These are phyloP conservation scores for Tilletiopsis washingtonensis DNA, from an alignment of 1,284 basidiomycete genomes.

Conservation along the genomic window DNA sequence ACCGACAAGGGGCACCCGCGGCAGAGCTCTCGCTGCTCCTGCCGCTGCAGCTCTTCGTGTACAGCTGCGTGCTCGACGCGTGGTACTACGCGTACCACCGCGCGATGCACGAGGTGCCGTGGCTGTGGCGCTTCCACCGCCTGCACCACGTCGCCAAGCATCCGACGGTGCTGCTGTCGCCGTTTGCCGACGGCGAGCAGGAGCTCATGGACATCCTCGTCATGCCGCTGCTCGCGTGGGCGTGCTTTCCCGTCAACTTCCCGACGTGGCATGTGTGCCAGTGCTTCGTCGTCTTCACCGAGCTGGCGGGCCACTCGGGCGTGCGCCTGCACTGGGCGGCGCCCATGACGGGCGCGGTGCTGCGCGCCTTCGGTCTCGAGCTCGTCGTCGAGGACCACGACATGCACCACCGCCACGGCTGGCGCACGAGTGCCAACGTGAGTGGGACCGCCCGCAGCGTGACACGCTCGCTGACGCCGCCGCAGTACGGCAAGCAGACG, in stretches of 20 bases:
- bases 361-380: slow-evolving; percentile 26
- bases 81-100: slow-evolving; percentile 43
- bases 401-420: slow-evolving; percentile 43
- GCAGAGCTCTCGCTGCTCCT: slow-evolving; percentile 7
- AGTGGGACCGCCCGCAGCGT: too few relatives aligned
- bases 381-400: slow-evolving; percentile 44
- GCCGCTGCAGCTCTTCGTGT: slow-evolving; percentile 24
- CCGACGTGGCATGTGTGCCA: slow-evolving; percentile 16
- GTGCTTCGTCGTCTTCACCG: slow-evolving; percentile 30
- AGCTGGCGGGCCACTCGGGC: slow-evolving; percentile 36
- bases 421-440: slow-evolving; percentile 27
- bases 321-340: slow-evolving; percentile 29
- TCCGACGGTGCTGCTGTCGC: slow-evolving; percentile 26
- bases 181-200: slow-evolving; percentile 35
- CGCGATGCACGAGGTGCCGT: slow-evolving; percentile 25
- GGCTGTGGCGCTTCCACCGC: slow-evolving; percentile 17
- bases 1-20: too few relatives aligned
- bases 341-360: slow-evolving; percentile 21
- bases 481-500: not conserved
- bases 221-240: slow-evolving; percentile 25
- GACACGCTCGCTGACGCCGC: too few relatives aligned
- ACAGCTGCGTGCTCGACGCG: slow-evolving; percentile 18
- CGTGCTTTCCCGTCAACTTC: slow-evolving; percentile 24
- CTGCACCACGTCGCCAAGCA: slow-evolving; percentile 37
- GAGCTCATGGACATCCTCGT: slow-evolving; percentile 33